These are phyloP conservation scores for Sporothrix brunneoviolacea DNA, from an alignment of 2,329 filamentous ascomycete genomes.

Conservation along the genomic window DNA sequence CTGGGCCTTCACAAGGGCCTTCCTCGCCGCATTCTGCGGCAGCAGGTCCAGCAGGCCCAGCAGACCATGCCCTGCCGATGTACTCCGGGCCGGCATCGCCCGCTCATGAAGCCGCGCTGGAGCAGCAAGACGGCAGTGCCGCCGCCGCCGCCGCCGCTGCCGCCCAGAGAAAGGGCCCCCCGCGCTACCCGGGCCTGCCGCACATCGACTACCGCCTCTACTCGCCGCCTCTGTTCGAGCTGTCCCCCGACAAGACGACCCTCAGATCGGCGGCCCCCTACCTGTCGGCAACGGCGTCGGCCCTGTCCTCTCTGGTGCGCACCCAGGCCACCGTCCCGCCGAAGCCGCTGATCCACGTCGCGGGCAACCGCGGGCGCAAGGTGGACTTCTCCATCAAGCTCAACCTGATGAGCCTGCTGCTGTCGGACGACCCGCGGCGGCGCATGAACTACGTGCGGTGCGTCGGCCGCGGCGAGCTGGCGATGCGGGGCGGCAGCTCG, in stretches of 20 bases:
- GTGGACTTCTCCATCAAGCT: conserved; percentile 48
- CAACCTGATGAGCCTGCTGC: conserved; percentile 48
- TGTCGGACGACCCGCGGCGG: conserved; percentile 37
- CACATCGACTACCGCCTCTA: conserved; percentile 47
- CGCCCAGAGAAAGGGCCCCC: conserved; percentile 21
- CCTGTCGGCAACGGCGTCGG: conserved; percentile 39
- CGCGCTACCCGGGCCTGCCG: conserved; percentile 41
- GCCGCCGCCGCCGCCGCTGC: conserved; percentile 6
- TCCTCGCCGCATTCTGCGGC: not conserved
- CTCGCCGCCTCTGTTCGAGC: conserved; percentile 43
- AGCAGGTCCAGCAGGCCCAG: not conserved
- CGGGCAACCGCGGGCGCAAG: conserved; percentile 36
- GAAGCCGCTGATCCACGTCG: conserved; percentile 46
- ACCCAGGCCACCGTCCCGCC: conserved; percentile 46
- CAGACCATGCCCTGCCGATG: conserved; percentile 20
- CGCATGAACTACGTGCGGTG: conserved; percentile 50
- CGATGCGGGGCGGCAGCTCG: conserved; percentile 38
- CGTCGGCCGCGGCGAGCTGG: conserved; percentile 42
- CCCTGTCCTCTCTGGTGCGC: conserved; percentile 41
- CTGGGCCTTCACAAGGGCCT: not conserved
- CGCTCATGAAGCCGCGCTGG: conserved; percentile 15
- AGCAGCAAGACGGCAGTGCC: conserved; percentile 16
- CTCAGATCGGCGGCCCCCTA: conserved; percentile 42
- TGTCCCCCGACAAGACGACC: conserved; percentile 42
- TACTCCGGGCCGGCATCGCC: conserved; percentile 28